phyloP scores from a whole-genome alignment of 2,329 filamentous ascomycete genomes.

The Verticillium zaregamsianum region DNA sequence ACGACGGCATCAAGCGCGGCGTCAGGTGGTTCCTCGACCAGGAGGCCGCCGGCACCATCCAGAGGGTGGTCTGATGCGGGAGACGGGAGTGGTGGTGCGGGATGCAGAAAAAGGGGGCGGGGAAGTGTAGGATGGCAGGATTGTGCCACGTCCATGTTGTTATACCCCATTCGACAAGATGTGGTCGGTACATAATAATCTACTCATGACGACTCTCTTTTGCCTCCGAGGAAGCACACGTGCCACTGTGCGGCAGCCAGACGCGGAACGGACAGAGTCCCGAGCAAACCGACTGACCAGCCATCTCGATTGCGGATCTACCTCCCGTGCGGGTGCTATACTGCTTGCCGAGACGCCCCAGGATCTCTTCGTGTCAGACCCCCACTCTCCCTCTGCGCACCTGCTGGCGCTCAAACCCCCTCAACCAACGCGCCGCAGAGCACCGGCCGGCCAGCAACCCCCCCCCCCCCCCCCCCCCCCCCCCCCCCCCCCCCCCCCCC shows the following conservation, averaged over 20 bases:
- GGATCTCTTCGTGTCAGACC: background rate
- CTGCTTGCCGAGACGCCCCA: background rate
- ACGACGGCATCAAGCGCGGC: constrained; percentile 56
- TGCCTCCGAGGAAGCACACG: background rate
- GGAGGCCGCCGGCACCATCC: constrained; percentile 29
- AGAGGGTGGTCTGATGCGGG: background rate
- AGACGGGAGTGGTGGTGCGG: background rate
- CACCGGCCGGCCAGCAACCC: background rate
- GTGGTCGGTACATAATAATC: background rate
- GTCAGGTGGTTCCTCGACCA: constrained; percentile 53
- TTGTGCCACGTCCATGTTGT: background rate
- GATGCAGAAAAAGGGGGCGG: background rate
- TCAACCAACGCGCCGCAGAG: background rate
- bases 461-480: no score
- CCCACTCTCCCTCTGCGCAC: no score
- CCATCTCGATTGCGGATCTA: background rate
- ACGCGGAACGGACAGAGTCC: no score
- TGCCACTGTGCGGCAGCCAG: no score
- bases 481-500: no score
- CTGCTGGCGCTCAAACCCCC: no score
- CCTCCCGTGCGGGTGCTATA: background rate
- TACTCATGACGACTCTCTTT: background rate
- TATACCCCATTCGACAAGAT: background rate
- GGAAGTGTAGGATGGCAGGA: background rate
- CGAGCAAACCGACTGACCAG: background rate